phyloP scores from a whole-genome alignment of 768 basidiomycete species.

The Suillus sp. region DNA sequence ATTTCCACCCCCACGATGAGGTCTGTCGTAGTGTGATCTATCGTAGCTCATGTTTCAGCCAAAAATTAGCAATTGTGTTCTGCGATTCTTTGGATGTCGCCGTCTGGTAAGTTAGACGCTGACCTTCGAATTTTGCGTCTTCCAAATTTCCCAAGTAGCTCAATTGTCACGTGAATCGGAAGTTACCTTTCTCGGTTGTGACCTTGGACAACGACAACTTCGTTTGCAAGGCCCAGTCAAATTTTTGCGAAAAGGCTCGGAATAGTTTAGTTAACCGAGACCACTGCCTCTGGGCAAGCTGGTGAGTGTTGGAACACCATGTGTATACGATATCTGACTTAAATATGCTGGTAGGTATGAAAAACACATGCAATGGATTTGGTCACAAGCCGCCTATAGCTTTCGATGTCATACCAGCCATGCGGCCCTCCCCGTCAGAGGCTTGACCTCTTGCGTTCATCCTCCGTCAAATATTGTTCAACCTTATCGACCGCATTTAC shows the following conservation, averaged over 20 bases:
- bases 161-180: not conserved
- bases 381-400: conserved; percentile 54
- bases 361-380: conserved; percentile 72
- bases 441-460: conserved; percentile 4
- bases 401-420: conserved; percentile 25
- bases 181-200: conserved; percentile 1
- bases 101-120: conserved; percentile 11
- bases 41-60: conserved; percentile 56
- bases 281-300: conserved; percentile 20
- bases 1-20: conserved; percentile 46
- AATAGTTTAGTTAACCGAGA: not conserved
- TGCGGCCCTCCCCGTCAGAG: not conserved
- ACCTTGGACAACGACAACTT: not conserved
- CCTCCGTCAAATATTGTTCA: not conserved
- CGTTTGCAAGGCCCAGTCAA: not conserved
- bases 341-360: conserved; percentile 48
- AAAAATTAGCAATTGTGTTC: conserved; percentile 14
- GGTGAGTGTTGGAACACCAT: conserved; percentile 19
- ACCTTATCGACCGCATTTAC: conserved; percentile 8
- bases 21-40: conserved; percentile 54
- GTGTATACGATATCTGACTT: conserved; percentile 7
- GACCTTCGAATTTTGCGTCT: conserved; percentile 5
- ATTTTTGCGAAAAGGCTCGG: not conserved
- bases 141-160: conserved; percentile 1
- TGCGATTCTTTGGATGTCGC: conserved; percentile 13